Conservation (phyloP, 768 basidiomycete species). For the Suillus subaureus region DNA sequence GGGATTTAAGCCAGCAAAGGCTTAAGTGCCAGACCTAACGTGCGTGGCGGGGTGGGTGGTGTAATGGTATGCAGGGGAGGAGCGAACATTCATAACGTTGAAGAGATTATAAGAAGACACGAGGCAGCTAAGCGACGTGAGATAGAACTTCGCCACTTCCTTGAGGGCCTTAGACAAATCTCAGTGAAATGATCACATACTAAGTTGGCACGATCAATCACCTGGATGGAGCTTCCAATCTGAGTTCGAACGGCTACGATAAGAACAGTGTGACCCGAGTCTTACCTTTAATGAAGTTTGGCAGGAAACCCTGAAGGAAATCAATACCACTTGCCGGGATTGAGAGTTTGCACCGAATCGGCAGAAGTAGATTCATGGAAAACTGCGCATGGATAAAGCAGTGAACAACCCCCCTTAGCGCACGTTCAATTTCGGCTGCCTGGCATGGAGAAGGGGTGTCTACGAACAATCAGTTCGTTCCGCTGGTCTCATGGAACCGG, state of each 20-base stretch:
- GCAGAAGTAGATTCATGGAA: background rate
- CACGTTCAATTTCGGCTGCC: slow-evolving; percentile 31
- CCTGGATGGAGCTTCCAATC: slow-evolving; percentile 16
- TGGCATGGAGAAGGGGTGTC: slow-evolving; percentile 23
- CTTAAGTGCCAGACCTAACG: slow-evolving; percentile 26
- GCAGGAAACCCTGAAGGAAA: slow-evolving; percentile 1
- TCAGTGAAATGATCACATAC: slow-evolving; percentile 1
- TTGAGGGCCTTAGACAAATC: background rate
- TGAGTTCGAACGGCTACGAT: slow-evolving; percentile 12
- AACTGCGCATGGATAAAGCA: slow-evolving; percentile 14
- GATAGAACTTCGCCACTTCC: slow-evolving; percentile 28
- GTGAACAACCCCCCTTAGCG: slow-evolving; percentile 18
- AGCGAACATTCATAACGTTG: slow-evolving; percentile 23
- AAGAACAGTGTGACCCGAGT: slow-evolving; percentile 3
- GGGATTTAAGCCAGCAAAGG: slow-evolving; percentile 19
- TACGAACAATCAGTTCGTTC: slow-evolving; percentile 17
- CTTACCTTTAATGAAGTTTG: slow-evolving; percentile 2
- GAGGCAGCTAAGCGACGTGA: slow-evolving; percentile 38
- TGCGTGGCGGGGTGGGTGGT: slow-evolving; percentile 32
- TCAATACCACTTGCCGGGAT: slow-evolving; percentile 1
- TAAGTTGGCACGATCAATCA: slow-evolving; percentile 4
- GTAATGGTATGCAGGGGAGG: slow-evolving; percentile 25
- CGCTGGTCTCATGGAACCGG: slow-evolving; percentile 13
- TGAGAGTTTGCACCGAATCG: background rate
- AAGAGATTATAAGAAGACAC: slow-evolving; percentile 37